Evolutionary conservation across 2,329 filamentous ascomycete species (phyloP).

Genomic region (Zymoseptoria pseudotritici): DNA sequence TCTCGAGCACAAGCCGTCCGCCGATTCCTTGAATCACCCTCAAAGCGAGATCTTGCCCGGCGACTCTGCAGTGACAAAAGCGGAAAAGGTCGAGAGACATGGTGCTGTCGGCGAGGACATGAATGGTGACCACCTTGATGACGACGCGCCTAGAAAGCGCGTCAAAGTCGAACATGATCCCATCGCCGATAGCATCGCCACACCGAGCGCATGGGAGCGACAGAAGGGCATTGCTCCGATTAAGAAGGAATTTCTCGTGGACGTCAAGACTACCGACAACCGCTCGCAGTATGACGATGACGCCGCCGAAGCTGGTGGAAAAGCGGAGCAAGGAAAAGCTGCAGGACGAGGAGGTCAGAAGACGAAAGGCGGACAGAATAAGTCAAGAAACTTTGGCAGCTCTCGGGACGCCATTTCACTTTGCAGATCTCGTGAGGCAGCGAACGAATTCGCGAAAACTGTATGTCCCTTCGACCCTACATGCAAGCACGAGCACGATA

Average conservation of each 20-base stretch:
- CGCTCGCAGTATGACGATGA: conserved; percentile 29
- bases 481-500: conserved; percentile 75
- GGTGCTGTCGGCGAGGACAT: conserved; percentile 13
- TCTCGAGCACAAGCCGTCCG: conserved; percentile 15
- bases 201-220: conserved; percentile 14
- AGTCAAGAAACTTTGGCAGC: conserved; percentile 68
- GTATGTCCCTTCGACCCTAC: conserved; percentile 70
- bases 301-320: conserved; percentile 44
- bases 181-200: conserved; percentile 5
- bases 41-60: conserved; percentile 28
- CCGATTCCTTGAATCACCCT: conserved; percentile 24
- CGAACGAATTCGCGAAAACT: conserved; percentile 70
- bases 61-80: conserved; percentile 34
- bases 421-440: conserved; percentile 65
- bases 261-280: conserved; percentile 11
- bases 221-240: conserved; percentile 59
- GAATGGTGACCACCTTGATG: conserved; percentile 18
- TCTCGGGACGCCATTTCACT: conserved; percentile 71
- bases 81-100: conserved; percentile 34
- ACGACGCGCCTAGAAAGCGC: conserved; percentile 31
- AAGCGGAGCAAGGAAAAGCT: conserved; percentile 21
- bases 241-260: conserved; percentile 58
- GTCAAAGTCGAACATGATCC: conserved; percentile 30
- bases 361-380: conserved; percentile 71
- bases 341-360: conserved; percentile 33